Evolutionary conservation across 2,329 filamentous ascomycete species (phyloP).

Genomic region (Fusarium metavorans): DNA sequence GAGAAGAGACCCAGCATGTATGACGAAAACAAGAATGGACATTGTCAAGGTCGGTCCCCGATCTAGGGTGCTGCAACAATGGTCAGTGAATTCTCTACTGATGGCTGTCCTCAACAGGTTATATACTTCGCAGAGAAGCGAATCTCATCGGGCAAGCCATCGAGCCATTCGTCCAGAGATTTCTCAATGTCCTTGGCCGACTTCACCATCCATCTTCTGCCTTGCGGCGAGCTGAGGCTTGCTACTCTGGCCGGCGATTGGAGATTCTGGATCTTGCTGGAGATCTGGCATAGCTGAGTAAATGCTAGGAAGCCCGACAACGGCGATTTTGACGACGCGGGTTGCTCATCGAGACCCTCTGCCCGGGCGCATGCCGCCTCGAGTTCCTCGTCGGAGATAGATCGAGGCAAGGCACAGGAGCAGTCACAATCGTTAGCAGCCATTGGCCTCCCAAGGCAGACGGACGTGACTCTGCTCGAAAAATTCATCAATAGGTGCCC

Average conservation of each 20-base stretch:
- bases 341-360: not conserved
- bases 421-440: not conserved
- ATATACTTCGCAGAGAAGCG: not conserved
- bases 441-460: not conserved
- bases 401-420: not conserved
- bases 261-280: not conserved
- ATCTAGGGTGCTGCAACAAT: not conserved
- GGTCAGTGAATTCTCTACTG: not conserved
- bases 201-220: not conserved
- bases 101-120: not conserved
- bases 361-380: not conserved
- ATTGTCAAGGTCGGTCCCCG: not conserved
- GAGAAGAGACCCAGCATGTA: not conserved
- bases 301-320: not conserved
- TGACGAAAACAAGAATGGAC: not conserved
- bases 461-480: not conserved
- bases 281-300: not conserved
- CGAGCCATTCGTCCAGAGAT: not conserved
- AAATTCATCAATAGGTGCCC: not conserved
- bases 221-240: not conserved
- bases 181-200: not conserved
- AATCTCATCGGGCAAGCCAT: not conserved
- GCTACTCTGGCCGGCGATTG: not conserved
- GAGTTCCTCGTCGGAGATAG: not conserved
- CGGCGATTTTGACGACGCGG: not conserved